Evolutionary conservation across 2,329 filamentous ascomycete genomes (phyloP).

Genomic region (Coleophoma cylindrospora): DNA sequence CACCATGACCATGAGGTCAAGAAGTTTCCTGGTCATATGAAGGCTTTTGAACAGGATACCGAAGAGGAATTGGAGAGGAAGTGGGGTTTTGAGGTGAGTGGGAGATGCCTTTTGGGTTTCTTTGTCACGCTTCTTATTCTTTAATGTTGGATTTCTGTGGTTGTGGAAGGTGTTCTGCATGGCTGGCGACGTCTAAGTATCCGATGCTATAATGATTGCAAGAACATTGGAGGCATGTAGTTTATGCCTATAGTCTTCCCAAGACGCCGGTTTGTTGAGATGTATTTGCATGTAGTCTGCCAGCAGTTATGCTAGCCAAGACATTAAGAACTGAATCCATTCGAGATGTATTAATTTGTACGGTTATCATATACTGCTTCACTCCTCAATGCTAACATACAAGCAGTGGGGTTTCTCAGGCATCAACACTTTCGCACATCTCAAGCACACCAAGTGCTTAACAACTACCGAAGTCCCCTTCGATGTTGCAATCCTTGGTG

Average conservation of each 20-base stretch:
- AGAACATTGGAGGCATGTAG: no score
- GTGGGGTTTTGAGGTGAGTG: conserved; percentile 51
- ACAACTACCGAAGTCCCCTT: conserved; percentile 58
- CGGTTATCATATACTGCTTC: no score
- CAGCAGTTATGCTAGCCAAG: no score
- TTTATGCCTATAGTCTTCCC: no score
- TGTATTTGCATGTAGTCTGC: no score
- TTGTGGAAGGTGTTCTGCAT: not conserved
- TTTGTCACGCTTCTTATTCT: not conserved
- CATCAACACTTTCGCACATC: conserved; percentile 70
- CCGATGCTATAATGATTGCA: no score
- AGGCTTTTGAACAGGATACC: conserved; percentile 44
- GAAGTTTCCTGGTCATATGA: conserved; percentile 29
- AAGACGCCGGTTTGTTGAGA: no score
- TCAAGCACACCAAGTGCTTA: conserved; percentile 64
- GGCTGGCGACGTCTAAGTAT: no score
- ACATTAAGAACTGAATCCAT: no score
- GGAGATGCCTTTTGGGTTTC: not conserved
- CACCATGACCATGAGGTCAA: conserved; percentile 15
- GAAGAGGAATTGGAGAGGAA: conserved; percentile 48
- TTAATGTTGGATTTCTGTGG: not conserved
- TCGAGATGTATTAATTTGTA: no score
- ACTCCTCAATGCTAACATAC: not conserved
- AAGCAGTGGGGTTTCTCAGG: conserved; percentile 61
- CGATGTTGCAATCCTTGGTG: conserved; percentile 69